These are phyloP conservation scores for Solanum clarkiae DNA, from an alignment of 257 asterid species.

Conservation along the genomic window DNA sequence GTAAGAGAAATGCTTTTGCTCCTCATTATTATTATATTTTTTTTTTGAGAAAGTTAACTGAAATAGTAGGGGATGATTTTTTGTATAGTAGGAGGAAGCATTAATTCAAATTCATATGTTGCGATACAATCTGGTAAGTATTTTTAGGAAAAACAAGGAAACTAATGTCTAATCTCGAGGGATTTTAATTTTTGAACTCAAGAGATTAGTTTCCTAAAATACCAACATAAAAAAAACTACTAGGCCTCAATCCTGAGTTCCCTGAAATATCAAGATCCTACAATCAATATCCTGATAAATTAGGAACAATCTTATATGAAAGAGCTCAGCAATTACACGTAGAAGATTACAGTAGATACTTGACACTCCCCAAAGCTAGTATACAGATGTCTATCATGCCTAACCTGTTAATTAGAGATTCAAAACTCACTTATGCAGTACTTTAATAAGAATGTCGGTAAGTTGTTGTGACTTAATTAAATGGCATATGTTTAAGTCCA, in stretches of 20 bases:
- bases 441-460: not conserved
- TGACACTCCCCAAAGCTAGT: not conserved
- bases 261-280: not conserved
- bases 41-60: too few species aligned
- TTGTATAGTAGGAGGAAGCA: not conserved
- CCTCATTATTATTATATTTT: not conserved
- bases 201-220: not conserved
- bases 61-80: not conserved
- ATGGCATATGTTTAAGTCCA: not conserved
- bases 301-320: not conserved
- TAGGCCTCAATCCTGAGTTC: not conserved
- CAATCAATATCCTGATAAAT: not conserved
- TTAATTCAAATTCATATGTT: not conserved
- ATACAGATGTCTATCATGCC: not conserved
- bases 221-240: not conserved
- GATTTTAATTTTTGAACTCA: not conserved
- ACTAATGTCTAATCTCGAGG: not conserved
- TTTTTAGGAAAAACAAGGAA: not conserved
- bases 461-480: not conserved
- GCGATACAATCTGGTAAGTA: not conserved
- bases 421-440: not conserved
- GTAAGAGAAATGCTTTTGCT: not conserved
- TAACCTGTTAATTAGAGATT: not conserved
- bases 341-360: not conserved
- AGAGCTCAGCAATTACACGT: not conserved